Base-by-base conservation (phyloP, 805 yeast species). In the Candida silvatica region DNA sequence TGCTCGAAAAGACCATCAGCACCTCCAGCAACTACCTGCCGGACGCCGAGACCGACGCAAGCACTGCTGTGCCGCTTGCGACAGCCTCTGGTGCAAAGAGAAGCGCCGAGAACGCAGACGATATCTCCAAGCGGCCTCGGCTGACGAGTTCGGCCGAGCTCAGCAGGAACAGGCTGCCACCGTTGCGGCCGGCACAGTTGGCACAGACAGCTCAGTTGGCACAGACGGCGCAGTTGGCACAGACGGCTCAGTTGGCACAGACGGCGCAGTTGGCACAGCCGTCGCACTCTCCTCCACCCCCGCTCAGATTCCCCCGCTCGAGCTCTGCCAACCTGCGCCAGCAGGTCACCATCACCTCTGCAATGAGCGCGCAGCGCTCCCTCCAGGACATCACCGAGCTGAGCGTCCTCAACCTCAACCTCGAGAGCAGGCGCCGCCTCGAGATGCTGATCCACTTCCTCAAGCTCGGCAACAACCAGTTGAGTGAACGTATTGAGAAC, bases 401-500 rank as follows among this genome's bases (percentile, higher is more conserved):
- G 19, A 53, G 61, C 26, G 44, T 55, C 4, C 38, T 58, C 20
- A 60, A 60, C 39, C 32, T 59, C 4, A 56, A 52, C 37, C 67
- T 75, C 37, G 95, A 85, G 48, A 80, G 88, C 18, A 73, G 84
- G 40, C 78, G 79, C 44, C 69, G 88, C 43, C 52, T 87, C 31
- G 77, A 82, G 25, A 81, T 90, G 49, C 76, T 94, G 47, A 66
- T 88, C 31, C 88, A 86, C 45, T 66, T 88, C 35, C 62, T 87
- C 37, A 80, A 80, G 49, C 64, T 85, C 33, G 96, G 96, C 3
- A 87, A 85, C 49, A 75, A 74, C 37, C 85, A 80, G 47, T 66
- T 87, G 22, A 77, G 80, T 31, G 64, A 71, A 32, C 76, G 85
- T 44, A 81, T 87, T 15, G 66, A 66, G 36, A 68, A 66, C 38